These are phyloP conservation scores for Suhomyces anneliseae DNA, from an alignment of 1,139 yeast species.

Conservation along the genomic window DNA sequence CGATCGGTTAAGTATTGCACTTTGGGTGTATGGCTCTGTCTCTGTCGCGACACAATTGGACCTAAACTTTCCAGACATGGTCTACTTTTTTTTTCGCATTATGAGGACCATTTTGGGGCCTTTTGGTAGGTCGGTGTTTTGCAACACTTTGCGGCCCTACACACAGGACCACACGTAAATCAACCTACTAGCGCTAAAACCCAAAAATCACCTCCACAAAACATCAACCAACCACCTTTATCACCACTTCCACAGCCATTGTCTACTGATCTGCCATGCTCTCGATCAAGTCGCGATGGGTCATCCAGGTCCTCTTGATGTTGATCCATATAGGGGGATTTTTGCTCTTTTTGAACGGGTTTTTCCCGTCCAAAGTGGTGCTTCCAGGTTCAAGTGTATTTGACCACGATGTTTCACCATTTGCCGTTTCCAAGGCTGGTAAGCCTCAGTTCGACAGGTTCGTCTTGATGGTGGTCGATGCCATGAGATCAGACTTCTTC, in stretches of 20 bases:
- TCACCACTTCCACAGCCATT: too few species aligned
- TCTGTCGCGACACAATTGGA: too few species aligned
- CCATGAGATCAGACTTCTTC: slow-evolving; percentile 84
- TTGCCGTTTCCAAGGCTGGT: slow-evolving; percentile 10
- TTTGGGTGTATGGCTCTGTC: too few species aligned
- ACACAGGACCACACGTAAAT: not conserved
- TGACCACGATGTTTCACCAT: slow-evolving; percentile 20
- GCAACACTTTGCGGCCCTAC: not conserved
- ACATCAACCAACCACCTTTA: not conserved
- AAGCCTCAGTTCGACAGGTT: slow-evolving; percentile 63
- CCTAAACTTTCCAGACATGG: too few species aligned
- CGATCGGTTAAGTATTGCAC: too few species aligned
- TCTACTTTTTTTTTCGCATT: too few species aligned
- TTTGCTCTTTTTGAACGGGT: slow-evolving; percentile 70
- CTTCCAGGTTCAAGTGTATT: slow-evolving; percentile 54
- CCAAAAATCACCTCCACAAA: not conserved
- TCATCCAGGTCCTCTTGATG: slow-evolving; percentile 6
- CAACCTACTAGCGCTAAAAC: too few species aligned
- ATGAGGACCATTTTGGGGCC: too few species aligned
- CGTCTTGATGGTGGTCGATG: slow-evolving; percentile 87
- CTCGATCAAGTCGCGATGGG: slow-evolving; percentile 10
- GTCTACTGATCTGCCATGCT: slow-evolving; percentile 1
- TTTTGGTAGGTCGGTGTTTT: not conserved
- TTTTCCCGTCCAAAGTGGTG: slow-evolving; percentile 83
- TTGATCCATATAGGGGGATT: slow-evolving; percentile 48